phyloP scores from a whole-genome alignment of 2,329 filamentous ascomycete genomes.

The Fusarium duplospermum region DNA sequence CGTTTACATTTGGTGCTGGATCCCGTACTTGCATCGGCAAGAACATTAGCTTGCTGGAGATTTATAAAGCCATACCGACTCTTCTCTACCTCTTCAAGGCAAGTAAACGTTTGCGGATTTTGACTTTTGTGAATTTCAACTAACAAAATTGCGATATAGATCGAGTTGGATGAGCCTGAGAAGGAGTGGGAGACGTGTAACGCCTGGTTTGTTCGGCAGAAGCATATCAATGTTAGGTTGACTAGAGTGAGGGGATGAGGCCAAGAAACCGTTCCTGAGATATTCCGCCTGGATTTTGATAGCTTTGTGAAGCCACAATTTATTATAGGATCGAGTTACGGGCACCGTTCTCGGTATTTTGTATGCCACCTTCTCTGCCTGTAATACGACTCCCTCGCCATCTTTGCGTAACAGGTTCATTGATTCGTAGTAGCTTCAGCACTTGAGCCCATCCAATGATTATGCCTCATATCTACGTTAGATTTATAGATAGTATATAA shows the following conservation, averaged over 20 bases:
- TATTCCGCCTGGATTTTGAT: too few species aligned
- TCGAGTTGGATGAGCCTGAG: neutral
- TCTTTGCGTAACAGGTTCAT: neutral
- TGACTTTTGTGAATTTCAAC: neutral
- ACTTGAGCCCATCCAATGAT: too few species aligned
- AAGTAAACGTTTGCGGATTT: neutral
- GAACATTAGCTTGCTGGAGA: neutral
- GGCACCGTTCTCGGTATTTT: neutral
- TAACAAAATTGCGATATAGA: neutral
- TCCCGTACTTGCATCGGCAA: neutral
- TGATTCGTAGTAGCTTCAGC: neutral
- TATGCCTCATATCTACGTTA: too few species aligned
- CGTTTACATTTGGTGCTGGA: neutral
- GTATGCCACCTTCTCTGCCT: too few species aligned
- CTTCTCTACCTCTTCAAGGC: neutral
- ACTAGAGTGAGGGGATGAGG: neutral
- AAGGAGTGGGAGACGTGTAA: neutral
- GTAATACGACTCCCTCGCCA: neutral
- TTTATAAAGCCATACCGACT: neutral
- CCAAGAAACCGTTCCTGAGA: too few species aligned
- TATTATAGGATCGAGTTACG: neutral
- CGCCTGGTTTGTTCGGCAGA: neutral
- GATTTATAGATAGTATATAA: neutral
- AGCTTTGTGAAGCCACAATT: neutral
- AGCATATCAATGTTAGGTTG: neutral